phyloP scores from a whole-genome alignment of 2,329 filamentous ascomycete species.

The Anthostomella pinea region DNA sequence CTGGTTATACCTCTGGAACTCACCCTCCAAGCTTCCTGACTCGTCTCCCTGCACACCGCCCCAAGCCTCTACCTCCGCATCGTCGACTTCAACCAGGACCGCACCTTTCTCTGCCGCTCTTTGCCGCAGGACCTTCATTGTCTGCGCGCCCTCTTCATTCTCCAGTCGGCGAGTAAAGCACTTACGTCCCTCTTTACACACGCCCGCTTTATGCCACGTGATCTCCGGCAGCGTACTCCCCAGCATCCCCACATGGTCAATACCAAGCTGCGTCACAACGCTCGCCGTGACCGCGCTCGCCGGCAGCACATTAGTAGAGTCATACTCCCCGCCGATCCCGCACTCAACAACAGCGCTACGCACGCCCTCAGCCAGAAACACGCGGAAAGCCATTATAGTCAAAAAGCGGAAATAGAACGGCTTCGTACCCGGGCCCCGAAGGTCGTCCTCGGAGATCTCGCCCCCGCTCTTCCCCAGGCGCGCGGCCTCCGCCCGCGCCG shows the following conservation, averaged over 20 bases:
- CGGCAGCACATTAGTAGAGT: slow-evolving; percentile 82
- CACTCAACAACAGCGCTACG: slow-evolving; percentile 83
- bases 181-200: slow-evolving; percentile 67
- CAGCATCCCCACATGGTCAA: slow-evolving; percentile 81
- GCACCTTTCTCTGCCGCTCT: slow-evolving; percentile 57
- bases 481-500: slow-evolving; percentile 30
- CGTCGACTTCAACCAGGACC: slow-evolving; percentile 40
- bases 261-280: slow-evolving; percentile 76
- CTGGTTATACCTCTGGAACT: slow-evolving; percentile 58
- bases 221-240: slow-evolving; percentile 78
- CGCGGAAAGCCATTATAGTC: slow-evolving; percentile 83
- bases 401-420: slow-evolving; percentile 92
- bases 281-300: slow-evolving; percentile 61
- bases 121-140: slow-evolving; percentile 50
- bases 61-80: slow-evolving; percentile 39
- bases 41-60: slow-evolving; percentile 32
- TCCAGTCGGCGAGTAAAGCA: slow-evolving; percentile 61
- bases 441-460: slow-evolving; percentile 38
- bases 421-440: slow-evolving; percentile 61
- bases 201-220: slow-evolving; percentile 87
- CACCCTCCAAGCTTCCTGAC: slow-evolving; percentile 42
- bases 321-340: slow-evolving; percentile 90
- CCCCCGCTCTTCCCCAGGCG: slow-evolving; percentile 24
- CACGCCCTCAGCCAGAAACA: slow-evolving; percentile 74
- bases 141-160: slow-evolving; percentile 35